A percentile compares a stretch with the other conserved stretches of the same genome.
phyloP scores from a whole-genome alignment of 441 rosid species.

The Populus tomentosa region DNA sequence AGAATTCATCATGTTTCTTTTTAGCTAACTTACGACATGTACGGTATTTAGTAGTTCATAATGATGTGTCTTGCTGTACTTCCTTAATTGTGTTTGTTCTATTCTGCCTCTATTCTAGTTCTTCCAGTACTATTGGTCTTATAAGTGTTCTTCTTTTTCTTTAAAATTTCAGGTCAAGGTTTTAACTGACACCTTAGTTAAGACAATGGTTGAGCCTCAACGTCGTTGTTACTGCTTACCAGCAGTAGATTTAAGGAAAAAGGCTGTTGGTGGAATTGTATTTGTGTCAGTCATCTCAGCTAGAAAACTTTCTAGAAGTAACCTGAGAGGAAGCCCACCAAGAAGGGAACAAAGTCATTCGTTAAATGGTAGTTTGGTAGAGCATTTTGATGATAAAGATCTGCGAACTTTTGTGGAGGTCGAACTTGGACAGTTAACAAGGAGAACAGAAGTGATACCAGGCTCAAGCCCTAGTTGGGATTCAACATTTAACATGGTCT shows the following conservation, averaged over 20 bases:
- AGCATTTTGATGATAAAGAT: constrained; percentile 40
- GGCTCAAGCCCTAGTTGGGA: constrained; percentile 77
- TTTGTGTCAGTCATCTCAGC: constrained; percentile 80
- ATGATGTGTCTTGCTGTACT: neutral
- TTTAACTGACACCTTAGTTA: constrained; percentile 71
- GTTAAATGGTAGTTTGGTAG: constrained; percentile 33
- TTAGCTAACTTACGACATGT: neutral
- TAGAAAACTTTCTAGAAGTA: constrained; percentile 50
- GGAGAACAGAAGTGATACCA: constrained; percentile 56
- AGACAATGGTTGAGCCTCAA: constrained; percentile 93
- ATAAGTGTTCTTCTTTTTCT: neutral
- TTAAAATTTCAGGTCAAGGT: constrained; percentile 57
- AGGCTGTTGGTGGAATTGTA: constrained; percentile 73
- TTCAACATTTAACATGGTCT: constrained; percentile 86
- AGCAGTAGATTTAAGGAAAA: constrained; percentile 70
- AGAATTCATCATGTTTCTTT: neutral
- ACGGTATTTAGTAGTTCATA: neutral
- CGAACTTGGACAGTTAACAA: constrained; percentile 72
- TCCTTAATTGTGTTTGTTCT: neutral
- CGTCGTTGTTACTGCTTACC: constrained; percentile 79
- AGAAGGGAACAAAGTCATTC: constrained; percentile 36
- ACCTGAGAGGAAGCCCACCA: constrained; percentile 64
- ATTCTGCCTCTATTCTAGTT: neutral
- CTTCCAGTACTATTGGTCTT: neutral
- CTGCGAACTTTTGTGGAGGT: constrained; percentile 84